These are phyloP conservation scores for Cyclostephanos tholiformis DNA, from an alignment of 108 stramenopile genomes.

Conservation along the genomic window DNA sequence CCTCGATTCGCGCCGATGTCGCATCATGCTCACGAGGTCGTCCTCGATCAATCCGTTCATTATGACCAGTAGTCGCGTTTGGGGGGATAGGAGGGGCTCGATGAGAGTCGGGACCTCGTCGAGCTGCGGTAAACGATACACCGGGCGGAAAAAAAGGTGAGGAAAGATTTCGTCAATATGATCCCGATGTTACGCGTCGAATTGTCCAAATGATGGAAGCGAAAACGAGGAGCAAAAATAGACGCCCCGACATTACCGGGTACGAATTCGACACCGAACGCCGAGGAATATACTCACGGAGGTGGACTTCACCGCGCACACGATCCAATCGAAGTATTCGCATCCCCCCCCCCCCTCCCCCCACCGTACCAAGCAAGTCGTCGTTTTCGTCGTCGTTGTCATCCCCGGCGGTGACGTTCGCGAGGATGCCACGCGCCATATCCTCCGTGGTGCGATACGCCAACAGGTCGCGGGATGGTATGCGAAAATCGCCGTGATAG, in stretches of 20 bases:
- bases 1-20: slow-evolving; percentile 8
- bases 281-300: slow-evolving; percentile 1
- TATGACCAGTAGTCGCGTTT: slow-evolving; percentile 70
- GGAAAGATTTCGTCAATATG: too few species aligned
- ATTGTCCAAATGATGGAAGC: background rate
- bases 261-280: background rate
- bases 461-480: slow-evolving; percentile 62
- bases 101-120: slow-evolving; percentile 63
- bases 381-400: slow-evolving; percentile 32
- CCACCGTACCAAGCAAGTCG: too few species aligned
- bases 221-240: background rate
- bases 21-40: slow-evolving; percentile 58
- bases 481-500: slow-evolving; percentile 65
- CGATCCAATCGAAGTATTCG: slow-evolving; percentile 77
- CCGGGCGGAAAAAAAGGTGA: too few species aligned
- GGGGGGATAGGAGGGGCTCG: slow-evolving; percentile 55
- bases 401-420: background rate
- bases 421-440: slow-evolving; percentile 18
- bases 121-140: slow-evolving; percentile 10
- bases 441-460: slow-evolving; percentile 54
- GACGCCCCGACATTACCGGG: background rate
- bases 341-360: too few species aligned
- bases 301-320: slow-evolving; percentile 74
- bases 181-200: too few species aligned
- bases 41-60: slow-evolving; percentile 90